Evolutionary conservation across 2,329 filamentous ascomycete species (phyloP).

Genomic region (Hypoxylon sp.): DNA sequence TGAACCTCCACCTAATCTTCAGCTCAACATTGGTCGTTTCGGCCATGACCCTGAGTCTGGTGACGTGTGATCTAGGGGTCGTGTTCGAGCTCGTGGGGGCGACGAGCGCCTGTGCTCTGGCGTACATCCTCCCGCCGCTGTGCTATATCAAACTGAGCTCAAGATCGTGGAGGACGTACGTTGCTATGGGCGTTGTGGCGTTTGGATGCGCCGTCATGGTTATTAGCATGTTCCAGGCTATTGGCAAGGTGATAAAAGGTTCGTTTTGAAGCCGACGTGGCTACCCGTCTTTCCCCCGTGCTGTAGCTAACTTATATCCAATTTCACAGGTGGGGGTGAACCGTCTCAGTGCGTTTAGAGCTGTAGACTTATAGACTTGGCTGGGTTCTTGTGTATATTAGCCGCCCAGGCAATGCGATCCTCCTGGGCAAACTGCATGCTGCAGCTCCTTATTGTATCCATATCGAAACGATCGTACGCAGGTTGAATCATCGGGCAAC

Average conservation of each 20-base stretch:
- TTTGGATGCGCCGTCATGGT: constrained; percentile 87
- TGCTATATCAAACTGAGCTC: constrained; percentile 96
- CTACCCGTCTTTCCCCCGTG: constrained; percentile 29
- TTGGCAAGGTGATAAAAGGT: constrained; percentile 75
- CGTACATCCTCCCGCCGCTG: constrained; percentile 93
- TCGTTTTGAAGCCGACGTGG: constrained; percentile 45
- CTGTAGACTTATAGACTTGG: constrained; percentile 22
- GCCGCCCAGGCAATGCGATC: constrained; percentile 32
- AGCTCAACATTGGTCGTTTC: constrained; percentile 85
- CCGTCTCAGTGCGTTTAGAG: constrained; percentile 52
- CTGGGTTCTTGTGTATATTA: constrained; percentile 29
- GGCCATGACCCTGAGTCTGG: constrained; percentile 81
- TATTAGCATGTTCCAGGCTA: constrained; percentile 82
- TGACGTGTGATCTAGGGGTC: constrained; percentile 93
- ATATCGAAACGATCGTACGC: constrained; percentile 9
- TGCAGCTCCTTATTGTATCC: constrained; percentile 25
- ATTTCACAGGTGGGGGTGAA: constrained; percentile 49
- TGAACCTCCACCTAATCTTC: constrained; percentile 87
- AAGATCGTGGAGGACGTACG: constrained; percentile 79
- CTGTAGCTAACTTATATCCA: constrained; percentile 39
- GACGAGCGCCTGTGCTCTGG: constrained; percentile 92
- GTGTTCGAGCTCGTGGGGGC: constrained; percentile 98
- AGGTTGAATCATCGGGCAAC: constrained; percentile 31
- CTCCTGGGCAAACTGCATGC: constrained; percentile 39
- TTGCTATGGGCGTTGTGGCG: constrained; percentile 78